Conservation (phyloP, 164 flowering plant genomes). For the Hamamelis virginiana region DNA sequence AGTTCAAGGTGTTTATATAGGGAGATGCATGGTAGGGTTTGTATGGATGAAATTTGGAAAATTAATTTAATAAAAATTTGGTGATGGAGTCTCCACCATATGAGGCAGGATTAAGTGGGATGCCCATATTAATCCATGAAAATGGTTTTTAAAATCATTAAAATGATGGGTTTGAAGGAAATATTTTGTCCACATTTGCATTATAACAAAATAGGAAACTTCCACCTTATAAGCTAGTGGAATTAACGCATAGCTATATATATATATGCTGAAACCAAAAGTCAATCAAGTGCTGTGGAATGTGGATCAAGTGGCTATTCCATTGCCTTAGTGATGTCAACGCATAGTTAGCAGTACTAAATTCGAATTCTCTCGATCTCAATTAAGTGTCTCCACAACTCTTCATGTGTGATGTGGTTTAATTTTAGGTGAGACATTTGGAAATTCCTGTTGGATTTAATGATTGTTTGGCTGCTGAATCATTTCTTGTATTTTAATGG, state of each 20-base stretch:
- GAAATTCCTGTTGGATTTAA: no score
- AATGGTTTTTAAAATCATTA: constrained; percentile 1
- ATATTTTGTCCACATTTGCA: constrained; percentile 8
- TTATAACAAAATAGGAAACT: constrained; percentile 11
- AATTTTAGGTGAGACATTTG: no score
- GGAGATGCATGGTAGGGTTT: neutral
- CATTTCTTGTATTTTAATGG: no score
- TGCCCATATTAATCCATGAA: constrained; percentile 9
- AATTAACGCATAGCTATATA: no score
- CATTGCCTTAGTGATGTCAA: constrained; percentile 17
- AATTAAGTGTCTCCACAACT: no score
- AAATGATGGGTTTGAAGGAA: constrained; percentile 10
- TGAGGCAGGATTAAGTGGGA: constrained; percentile 31
- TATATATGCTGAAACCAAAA: no score
- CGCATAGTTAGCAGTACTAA: neutral
- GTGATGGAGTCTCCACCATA: constrained; percentile 28
- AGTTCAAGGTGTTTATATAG: constrained; percentile 6
- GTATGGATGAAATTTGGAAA: neutral
- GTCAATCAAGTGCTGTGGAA: constrained; percentile 7
- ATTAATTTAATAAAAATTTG: neutral
- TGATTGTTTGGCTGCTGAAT: no score
- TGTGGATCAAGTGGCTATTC: constrained; percentile 6
- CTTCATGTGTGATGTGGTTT: no score
- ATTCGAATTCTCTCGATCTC: neutral
- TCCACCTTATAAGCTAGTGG: constrained; percentile 1